These are phyloP conservation scores for Citeromyces nyonsensis DNA, from an alignment of 805 yeast species.

Conservation along the genomic window DNA sequence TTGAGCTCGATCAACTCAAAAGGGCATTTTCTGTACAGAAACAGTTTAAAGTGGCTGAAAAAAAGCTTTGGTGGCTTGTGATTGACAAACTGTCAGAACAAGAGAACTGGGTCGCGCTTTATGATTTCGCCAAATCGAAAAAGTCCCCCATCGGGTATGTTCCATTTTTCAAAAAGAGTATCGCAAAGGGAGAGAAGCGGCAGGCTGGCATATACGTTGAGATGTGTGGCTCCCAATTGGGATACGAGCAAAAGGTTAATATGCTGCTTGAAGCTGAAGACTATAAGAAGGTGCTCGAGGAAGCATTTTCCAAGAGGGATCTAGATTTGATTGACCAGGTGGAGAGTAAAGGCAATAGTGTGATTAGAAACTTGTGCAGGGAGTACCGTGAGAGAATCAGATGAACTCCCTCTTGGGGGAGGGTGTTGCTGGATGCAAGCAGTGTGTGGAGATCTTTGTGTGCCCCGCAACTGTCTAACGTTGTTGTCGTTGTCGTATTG, in stretches of 20 bases:
- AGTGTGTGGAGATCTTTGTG: no score
- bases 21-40: slow-evolving; percentile 30
- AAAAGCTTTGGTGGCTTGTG: slow-evolving; percentile 37
- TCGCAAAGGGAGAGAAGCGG: slow-evolving; percentile 34
- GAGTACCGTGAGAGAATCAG: slow-evolving; percentile 4
- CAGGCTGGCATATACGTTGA: slow-evolving; percentile 48
- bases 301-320: slow-evolving; percentile 29
- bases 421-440: no score
- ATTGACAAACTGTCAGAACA: slow-evolving; percentile 28
- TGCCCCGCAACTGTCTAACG: no score
- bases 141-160: slow-evolving; percentile 63
- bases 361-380: slow-evolving; percentile 4
- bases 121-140: slow-evolving; percentile 29
- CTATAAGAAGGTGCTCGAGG: slow-evolving; percentile 29
- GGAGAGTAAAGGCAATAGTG: slow-evolving; percentile 8
- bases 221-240: slow-evolving; percentile 24
- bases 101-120: slow-evolving; percentile 39
- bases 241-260: slow-evolving; percentile 28
- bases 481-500: no score
- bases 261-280: slow-evolving; percentile 39
- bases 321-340: slow-evolving; percentile 13
- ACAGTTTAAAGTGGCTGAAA: slow-evolving; percentile 41
- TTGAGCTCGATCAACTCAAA: slow-evolving; percentile 30
- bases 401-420: no score
- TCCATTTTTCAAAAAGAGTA: slow-evolving; percentile 41